Evolutionary conservation across 202 grass and related monocot genomes (phyloP).

Genomic region (Elaeis oleifera): DNA sequence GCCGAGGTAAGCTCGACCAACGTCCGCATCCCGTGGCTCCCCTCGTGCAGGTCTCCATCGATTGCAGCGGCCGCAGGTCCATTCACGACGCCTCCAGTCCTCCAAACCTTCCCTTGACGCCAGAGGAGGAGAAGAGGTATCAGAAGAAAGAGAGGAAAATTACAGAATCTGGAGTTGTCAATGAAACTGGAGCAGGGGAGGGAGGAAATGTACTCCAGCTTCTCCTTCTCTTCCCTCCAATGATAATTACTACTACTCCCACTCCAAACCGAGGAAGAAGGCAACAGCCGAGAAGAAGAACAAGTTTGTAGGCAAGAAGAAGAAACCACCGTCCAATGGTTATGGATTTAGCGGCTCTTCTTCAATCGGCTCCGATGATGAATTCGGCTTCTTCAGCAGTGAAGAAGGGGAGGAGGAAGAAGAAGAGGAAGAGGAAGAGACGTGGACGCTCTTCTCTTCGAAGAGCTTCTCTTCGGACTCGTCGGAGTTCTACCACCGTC

Average conservation of each 20-base stretch:
- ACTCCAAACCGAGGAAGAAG: not conserved
- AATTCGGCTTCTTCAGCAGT: constrained; percentile 11
- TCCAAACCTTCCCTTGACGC: constrained; percentile 32
- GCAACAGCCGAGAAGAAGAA: constrained; percentile 5
- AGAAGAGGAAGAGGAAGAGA: constrained; percentile 27
- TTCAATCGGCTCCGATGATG: too few species aligned
- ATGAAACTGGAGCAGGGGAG: constrained; percentile 34
- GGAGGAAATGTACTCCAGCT: constrained; percentile 51
- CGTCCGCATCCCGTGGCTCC: constrained; percentile 27
- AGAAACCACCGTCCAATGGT: constrained; percentile 1
- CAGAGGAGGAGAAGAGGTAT: constrained; percentile 25
- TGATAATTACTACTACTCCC: constrained; percentile 1
- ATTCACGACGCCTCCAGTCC: constrained; percentile 46
- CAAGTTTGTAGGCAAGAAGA: constrained; percentile 1
- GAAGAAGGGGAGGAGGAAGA: constrained; percentile 27
- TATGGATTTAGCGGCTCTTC: constrained; percentile 3
- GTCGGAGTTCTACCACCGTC: constrained; percentile 57
- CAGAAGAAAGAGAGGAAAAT: constrained; percentile 29
- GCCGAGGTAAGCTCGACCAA: constrained; percentile 23
- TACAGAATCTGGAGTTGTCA: constrained; percentile 12
- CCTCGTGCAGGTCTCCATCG: constrained; percentile 56
- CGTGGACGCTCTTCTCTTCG: constrained; percentile 56
- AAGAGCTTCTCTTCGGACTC: constrained; percentile 73
- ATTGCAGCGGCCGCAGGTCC: constrained; percentile 65
- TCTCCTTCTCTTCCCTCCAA: constrained; percentile 32